Conservation (phyloP, 2,329 filamentous ascomycete species). For the Monosporascus sp. region DNA sequence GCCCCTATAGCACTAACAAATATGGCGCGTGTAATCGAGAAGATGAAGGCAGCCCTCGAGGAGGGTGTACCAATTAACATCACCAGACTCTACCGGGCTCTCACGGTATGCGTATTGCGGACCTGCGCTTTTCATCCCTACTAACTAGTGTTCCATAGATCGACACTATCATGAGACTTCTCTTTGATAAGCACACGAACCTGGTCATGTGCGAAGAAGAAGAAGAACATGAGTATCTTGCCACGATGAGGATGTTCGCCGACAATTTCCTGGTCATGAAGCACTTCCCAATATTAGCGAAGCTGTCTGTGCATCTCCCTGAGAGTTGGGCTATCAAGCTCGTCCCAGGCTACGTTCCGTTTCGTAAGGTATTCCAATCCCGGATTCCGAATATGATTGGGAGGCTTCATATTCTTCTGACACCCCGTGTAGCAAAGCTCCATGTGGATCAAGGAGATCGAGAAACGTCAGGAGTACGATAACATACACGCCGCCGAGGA, state of each 20-base stretch:
- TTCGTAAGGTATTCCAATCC: conserved; percentile 4
- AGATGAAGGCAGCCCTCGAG: conserved; percentile 2
- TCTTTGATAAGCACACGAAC: conserved; percentile 6
- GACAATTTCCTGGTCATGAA: conserved; percentile 9
- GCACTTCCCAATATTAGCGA: conserved; percentile 8
- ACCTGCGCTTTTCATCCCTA: neutral
- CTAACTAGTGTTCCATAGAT: conserved; percentile 1
- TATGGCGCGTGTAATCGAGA: conserved; percentile 5
- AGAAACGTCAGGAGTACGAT: conserved; percentile 2
- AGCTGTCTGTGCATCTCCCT: conserved; percentile 3
- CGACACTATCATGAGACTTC: conserved; percentile 10
- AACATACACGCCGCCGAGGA: conserved; percentile 4
- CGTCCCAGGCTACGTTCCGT: conserved; percentile 7
- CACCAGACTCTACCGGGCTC: conserved; percentile 6
- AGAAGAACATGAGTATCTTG: conserved; percentile 6
- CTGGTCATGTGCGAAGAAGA: conserved; percentile 1
- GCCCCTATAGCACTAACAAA: conserved; percentile 2
- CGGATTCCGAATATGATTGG: neutral
- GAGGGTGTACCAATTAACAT: conserved; percentile 7
- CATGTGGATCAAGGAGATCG: conserved; percentile 5
- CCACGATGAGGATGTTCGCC: conserved; percentile 9
- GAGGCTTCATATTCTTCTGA: neutral
- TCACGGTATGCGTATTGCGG: conserved; percentile 3
- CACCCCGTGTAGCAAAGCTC: conserved; percentile 4
- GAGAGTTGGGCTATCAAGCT: conserved; percentile 3